These are phyloP conservation scores for Lepraria neglecta DNA, from an alignment of 495 filamentous ascomycete species.

Conservation along the genomic window DNA sequence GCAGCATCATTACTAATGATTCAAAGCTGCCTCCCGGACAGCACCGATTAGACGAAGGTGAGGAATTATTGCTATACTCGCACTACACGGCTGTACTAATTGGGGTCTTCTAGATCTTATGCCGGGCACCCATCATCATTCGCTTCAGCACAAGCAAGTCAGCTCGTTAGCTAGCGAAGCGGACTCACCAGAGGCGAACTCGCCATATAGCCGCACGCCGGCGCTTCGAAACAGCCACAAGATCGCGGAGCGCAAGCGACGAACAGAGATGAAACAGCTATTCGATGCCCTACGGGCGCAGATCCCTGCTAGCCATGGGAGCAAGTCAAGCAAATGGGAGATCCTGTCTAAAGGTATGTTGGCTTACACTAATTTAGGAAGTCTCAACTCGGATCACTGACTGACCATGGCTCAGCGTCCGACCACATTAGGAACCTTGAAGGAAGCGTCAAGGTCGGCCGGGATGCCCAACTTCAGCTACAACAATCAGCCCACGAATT, in stretches of 20 bases:
- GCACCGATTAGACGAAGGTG: constrained; percentile 55
- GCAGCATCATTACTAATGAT: constrained; percentile 65
- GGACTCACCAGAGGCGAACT: constrained; percentile 47
- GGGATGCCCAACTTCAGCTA: constrained; percentile 34
- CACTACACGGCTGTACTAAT: neutral
- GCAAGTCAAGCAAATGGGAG: constrained; percentile 98
- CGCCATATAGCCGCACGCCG: constrained; percentile 89
- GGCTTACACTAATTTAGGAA: constrained; percentile 1
- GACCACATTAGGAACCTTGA: constrained; percentile 33
- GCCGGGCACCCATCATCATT: constrained; percentile 58
- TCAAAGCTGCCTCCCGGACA: constrained; percentile 65
- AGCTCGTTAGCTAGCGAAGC: constrained; percentile 58
- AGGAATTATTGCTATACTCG: neutral
- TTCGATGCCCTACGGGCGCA: constrained; percentile 80
- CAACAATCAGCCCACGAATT: constrained; percentile 37
- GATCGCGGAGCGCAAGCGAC: constrained; percentile 87
- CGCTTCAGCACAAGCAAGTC: constrained; percentile 67
- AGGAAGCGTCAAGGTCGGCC: constrained; percentile 38
- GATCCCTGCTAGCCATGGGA: constrained; percentile 78
- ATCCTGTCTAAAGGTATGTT: constrained; percentile 84
- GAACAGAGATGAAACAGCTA: constrained; percentile 96
- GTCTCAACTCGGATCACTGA: constrained; percentile 33
- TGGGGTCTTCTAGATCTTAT: constrained; percentile 21
- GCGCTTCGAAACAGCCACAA: constrained; percentile 95
- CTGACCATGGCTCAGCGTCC: constrained; percentile 39